These are phyloP conservation scores for Mycosphaerelloides madeirae DNA, from an alignment of 2,329 filamentous ascomycete genomes.

Conservation along the genomic window DNA sequence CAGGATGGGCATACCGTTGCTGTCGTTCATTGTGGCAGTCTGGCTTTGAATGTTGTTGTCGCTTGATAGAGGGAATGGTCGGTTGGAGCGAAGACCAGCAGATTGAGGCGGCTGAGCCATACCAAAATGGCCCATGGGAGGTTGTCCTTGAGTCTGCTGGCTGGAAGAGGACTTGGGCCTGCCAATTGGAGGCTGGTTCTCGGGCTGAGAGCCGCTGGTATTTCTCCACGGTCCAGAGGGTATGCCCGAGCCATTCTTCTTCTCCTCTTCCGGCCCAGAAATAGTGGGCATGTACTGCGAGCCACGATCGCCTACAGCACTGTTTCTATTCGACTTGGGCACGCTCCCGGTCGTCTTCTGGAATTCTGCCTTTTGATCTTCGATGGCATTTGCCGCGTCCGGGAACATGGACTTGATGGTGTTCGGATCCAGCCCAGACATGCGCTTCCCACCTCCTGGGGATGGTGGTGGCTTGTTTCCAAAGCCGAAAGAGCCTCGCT, in stretches of 20 bases:
- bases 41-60: conserved; percentile 76
- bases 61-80: conserved; percentile 61
- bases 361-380: conserved; percentile 95
- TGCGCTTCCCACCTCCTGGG: conserved; percentile 70
- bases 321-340: conserved; percentile 89
- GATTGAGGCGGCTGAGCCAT: conserved; percentile 69
- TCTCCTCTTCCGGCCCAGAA: conserved; percentile 61
- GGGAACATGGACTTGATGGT: conserved; percentile 99
- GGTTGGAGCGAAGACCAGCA: conserved; percentile 72
- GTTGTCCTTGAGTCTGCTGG: conserved; percentile 56
- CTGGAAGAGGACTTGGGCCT: conserved; percentile 75
- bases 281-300: conserved; percentile 68
- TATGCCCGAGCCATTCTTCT: conserved; percentile 60
- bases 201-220: conserved; percentile 40
- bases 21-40: conserved; percentile 47
- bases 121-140: conserved; percentile 81
- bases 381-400: conserved; percentile 95
- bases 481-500: conserved; percentile 73
- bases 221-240: conserved; percentile 76
- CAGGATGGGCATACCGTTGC: conserved; percentile 66
- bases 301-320: conserved; percentile 69
- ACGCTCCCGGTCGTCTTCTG: conserved; percentile 89
- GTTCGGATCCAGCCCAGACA: conserved; percentile 86
- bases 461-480: conserved; percentile 66
- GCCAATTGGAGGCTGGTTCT: conserved; percentile 52